Base-by-base conservation (phyloP, 192 early-diverging fungal species). In the Coemansia aciculifera region DNA sequence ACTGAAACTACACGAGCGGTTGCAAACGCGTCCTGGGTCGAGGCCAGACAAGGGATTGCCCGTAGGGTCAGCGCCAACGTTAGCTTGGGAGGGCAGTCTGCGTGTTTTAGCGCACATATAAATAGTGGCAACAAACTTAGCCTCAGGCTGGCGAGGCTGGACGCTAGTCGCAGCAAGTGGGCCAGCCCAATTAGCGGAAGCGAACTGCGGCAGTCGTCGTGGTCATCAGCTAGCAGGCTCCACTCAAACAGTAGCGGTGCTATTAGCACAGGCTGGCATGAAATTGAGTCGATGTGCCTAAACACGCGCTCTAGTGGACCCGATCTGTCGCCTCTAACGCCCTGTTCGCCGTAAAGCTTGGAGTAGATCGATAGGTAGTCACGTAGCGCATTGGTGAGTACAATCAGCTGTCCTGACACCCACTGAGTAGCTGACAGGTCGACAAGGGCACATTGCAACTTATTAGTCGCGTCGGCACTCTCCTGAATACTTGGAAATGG, bases 1-100 rank as follows among this genome's bases (percentile, higher is more conserved):
- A 77, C 56, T 4, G 69, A 63, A 5, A 77, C 75, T 1, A 68
- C 66, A 1, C 75, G 75, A 10, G 69, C 62, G 7, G 75, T 77
- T 2, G 69, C 65, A 46, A 63, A 71, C 5, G 75, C 75, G 29
- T 77, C 75, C 2, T 60, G 24, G 0, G 69, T 60, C 11, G 75
- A 59, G 0, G 66, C 69, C 9, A 77, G 69, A 5, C 51, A 9
- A 7, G 75, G 75, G 4, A 72, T 59, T 12, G 49, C 69, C 24
- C 62, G 59, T 1, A 70, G 61, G 0, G 67, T 49, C 32, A 77
- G 43, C 23, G 46, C 29, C 19, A 72, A 62, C 12, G 42, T 56
- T 65, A 77, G 64, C 17, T 46, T 52, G 0, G 65, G 59, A 17
- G 64, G 61, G 12, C 69, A 42, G 38, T 48, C 66, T 2, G 61